These are phyloP conservation scores for Malassezia caprae DNA, from an alignment of 1,284 basidiomycete species.

Conservation along the genomic window DNA sequence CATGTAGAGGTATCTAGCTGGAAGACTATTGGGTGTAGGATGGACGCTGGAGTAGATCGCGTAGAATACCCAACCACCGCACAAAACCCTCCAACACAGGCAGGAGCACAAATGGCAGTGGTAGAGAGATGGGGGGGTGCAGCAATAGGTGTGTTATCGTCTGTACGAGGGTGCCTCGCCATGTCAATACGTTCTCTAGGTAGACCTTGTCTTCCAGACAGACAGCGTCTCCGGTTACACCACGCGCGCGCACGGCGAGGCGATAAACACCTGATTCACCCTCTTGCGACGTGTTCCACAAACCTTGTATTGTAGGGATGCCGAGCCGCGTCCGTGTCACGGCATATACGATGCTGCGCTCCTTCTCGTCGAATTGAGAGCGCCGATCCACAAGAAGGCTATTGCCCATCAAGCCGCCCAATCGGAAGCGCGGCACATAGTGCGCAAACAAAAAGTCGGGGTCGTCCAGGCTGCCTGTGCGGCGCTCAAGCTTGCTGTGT, in stretches of 20 bases:
- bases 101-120: not conserved
- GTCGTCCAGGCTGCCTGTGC: not conserved
- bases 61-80: not conserved
- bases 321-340: conserved; percentile 22
- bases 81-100: not conserved
- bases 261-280: conserved; percentile 23
- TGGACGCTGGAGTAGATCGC: not conserved
- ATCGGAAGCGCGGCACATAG: conserved; percentile 25
- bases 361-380: conserved; percentile 39
- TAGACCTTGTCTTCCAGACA: conserved; percentile 19
- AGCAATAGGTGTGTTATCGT: not conserved
- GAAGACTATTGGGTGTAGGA: not conserved
- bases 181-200: not conserved
- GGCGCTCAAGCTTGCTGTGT: conserved; percentile 27
- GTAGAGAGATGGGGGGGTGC: not conserved
- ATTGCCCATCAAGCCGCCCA: conserved; percentile 24
- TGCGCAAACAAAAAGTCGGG: conserved; percentile 22
- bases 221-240: conserved; percentile 29
- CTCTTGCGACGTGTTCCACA: conserved; percentile 19
- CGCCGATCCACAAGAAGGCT: conserved; percentile 7
- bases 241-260: conserved; percentile 30
- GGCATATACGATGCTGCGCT: conserved; percentile 24
- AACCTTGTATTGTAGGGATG: conserved; percentile 22
- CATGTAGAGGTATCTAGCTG: conserved; percentile 16
- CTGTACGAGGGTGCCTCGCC: not conserved